These are phyloP conservation scores for Dacryopinax spathularia DNA, from an alignment of 768 basidiomycete species.

Conservation along the genomic window DNA sequence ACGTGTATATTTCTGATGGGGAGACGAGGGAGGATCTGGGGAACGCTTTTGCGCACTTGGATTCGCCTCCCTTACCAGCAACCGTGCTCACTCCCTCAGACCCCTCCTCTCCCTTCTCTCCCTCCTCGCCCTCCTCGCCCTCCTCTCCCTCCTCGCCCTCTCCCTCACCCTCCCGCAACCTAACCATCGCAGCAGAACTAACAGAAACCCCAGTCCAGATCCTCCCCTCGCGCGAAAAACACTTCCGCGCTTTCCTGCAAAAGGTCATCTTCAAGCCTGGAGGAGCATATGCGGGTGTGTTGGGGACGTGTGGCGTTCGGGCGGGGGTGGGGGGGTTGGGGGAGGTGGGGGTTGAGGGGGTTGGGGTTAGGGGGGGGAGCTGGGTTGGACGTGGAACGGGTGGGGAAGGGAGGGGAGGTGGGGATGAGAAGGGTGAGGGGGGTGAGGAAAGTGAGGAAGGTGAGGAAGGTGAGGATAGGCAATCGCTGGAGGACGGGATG, in stretches of 20 bases:
- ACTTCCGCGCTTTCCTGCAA: slow-evolving; percentile 60
- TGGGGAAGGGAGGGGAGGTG: not conserved
- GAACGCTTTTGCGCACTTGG: no score
- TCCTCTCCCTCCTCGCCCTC: not conserved
- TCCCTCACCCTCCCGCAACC: slow-evolving; percentile 13
- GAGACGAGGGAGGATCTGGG: slow-evolving; percentile 17
- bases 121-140: no score
- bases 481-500: no score
- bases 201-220: slow-evolving; percentile 64
- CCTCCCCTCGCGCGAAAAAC: slow-evolving; percentile 58
- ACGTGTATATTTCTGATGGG: slow-evolving; percentile 67
- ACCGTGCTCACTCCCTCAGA: no score
- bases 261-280: slow-evolving; percentile 40
- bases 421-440: not conserved
- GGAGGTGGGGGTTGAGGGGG: not conserved
- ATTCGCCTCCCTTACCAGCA: no score
- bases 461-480: not conserved
- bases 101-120: no score
- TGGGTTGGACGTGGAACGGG: not conserved
- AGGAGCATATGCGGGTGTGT: not conserved
- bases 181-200: slow-evolving; percentile 49
- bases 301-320: not conserved
- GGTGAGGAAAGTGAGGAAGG: not conserved
- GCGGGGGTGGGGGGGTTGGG: not conserved
- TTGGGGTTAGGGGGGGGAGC: not conserved